A percentile compares a stretch with the other conserved stretches of the same genome.
Evolutionary conservation across 306 rosid species (phyloP).

Genomic region (Cicer chorassanicum): DNA sequence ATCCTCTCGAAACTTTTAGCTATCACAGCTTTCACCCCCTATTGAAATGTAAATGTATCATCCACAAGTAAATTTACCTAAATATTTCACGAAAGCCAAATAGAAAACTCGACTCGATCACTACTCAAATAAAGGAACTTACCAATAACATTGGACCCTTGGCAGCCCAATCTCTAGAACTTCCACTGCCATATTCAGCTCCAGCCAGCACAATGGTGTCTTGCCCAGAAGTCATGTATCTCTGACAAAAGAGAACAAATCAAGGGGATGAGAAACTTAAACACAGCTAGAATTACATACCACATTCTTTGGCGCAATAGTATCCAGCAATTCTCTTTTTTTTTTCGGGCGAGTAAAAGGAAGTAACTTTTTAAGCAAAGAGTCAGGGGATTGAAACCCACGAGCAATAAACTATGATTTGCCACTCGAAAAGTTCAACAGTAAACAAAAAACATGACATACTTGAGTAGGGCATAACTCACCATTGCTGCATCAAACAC

Average conservation of each 20-base stretch:
- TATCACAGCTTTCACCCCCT: constrained; percentile 97
- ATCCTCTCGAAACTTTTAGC: constrained; percentile 92
- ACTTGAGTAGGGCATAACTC: constrained; percentile 48
- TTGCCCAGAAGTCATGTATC: constrained; percentile 74
- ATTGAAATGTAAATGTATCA: constrained; percentile 33
- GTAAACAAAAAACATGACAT: neutral
- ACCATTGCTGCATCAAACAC: constrained; percentile 88
- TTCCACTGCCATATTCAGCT: constrained; percentile 93
- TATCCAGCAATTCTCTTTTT: neutral
- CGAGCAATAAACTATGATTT: neutral
- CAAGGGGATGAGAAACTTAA: constrained; percentile 34
- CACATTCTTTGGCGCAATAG: constrained; percentile 7
- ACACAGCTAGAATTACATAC: constrained; percentile 1
- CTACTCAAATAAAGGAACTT: constrained; percentile 43
- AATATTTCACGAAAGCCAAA: constrained; percentile 9
- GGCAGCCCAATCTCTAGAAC: constrained; percentile 97
- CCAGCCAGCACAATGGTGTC: constrained; percentile 88
- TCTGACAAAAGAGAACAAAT: constrained; percentile 56
- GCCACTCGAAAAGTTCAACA: constrained; percentile 8
- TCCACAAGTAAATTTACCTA: constrained; percentile 2
- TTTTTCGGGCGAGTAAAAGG: neutral
- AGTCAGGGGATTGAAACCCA: neutral
- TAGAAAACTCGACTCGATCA: constrained; percentile 13
- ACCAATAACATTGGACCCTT: constrained; percentile 98
- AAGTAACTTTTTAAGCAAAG: neutral